Evolutionary conservation across 768 basidiomycete genomes (phyloP), one percentile per base, ranked within the genome.

Genomic region (Leucocoprinus sp.): DNA sequence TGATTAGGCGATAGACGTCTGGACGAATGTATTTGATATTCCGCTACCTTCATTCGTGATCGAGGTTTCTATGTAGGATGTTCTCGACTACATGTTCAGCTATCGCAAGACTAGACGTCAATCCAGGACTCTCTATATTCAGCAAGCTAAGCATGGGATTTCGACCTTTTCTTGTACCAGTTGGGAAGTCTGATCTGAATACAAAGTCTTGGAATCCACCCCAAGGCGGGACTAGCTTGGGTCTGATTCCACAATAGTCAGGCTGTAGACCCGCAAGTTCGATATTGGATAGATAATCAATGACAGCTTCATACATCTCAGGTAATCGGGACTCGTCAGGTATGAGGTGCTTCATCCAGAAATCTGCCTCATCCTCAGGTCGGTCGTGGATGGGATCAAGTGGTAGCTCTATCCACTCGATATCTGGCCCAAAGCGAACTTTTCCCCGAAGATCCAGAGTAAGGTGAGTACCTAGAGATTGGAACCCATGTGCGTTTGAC

Each of bases 61-160:
- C 48, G 49, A 51, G 52, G 56, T 40, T 17, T 8, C 21, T 19
- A 31, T 34, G 41, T 19, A 80, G 58, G 50, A 84, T 58, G 53
- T 80, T 74, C 41, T 82, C 76, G 6, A 82, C 83, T 0, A 96
- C 82, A 57, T 73, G 64, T 64, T 95, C 88, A 2, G 86, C 95
- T 27, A 95, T 84, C 3, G 88, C 92, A 53, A 98, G 73, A 55
- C 78, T 77, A 8, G 85, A 76, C 3, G 95, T 98, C 58, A 98
- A 64, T 0, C 95, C 95, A 0, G 95, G 95, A 51, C 84, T 89
- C 59, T 96, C 92, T 50, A 98, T 92, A 0, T 93, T 92, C 58
- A 92, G 60, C 50, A 96, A 64, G 58, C 80, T 92, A 53, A 97
- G 72, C 80, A 98, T 82, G 1, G 70, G 66, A 39, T 65, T 64